Percentiles rank a stretch among this genome's conserved stretches.
Evolutionary conservation across 768 basidiomycete genomes (phyloP).

Genomic region (Tulasnella sp.): DNA sequence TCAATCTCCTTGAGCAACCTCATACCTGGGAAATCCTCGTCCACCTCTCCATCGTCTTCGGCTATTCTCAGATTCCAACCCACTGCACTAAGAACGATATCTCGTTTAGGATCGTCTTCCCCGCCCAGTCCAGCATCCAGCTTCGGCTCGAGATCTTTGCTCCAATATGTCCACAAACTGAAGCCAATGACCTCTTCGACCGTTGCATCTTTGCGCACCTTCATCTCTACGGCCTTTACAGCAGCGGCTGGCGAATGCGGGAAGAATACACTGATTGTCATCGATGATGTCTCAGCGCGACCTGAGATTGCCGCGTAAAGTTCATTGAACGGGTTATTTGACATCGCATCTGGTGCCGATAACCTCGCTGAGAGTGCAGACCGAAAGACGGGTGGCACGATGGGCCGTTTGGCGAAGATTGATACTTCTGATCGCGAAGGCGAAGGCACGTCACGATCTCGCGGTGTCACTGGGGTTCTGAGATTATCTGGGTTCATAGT

Average conservation of each 20-base stretch:
- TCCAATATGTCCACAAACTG: constrained; percentile 88
- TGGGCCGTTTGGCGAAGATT: constrained; percentile 19
- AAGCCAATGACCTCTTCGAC: constrained; percentile 95
- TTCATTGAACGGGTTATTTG: constrained; percentile 78
- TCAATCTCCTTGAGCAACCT: constrained; percentile 16
- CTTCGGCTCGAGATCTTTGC: constrained; percentile 69
- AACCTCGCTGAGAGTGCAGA: constrained; percentile 70
- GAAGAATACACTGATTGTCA: constrained; percentile 71
- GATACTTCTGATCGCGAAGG: constrained; percentile 1
- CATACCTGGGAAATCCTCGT: constrained; percentile 96
- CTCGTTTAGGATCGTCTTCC: constrained; percentile 47
- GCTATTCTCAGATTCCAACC: constrained; percentile 92
- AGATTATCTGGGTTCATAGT: neutral
- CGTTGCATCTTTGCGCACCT: constrained; percentile 75
- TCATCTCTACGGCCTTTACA: constrained; percentile 56
- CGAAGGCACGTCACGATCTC: neutral
- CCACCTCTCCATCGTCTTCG: constrained; percentile 95
- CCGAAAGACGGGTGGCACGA: constrained; percentile 6
- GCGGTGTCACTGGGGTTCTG: neutral
- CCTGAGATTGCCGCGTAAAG: constrained; percentile 80
- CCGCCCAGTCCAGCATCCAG: constrained; percentile 46
- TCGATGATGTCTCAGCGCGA: constrained; percentile 49
- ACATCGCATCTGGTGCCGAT: constrained; percentile 47
- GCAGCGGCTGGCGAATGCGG: constrained; percentile 59
- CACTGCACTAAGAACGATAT: constrained; percentile 53